Percentiles rank a stretch among this genome's conserved stretches.
Conservation (phyloP, 2,329 filamentous ascomycete genomes). For the Davidsoniella eucalypti region DNA sequence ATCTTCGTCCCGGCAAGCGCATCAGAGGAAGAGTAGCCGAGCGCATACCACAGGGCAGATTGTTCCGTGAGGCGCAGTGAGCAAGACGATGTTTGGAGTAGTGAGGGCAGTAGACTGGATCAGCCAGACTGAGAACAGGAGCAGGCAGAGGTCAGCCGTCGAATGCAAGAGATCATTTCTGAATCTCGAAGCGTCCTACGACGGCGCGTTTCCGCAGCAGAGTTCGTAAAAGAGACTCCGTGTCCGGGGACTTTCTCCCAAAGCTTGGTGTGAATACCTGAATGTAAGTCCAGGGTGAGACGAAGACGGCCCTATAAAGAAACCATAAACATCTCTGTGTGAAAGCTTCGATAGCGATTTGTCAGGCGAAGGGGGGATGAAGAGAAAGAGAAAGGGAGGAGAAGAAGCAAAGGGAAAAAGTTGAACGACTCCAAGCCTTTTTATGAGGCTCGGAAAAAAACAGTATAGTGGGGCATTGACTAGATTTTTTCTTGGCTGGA, state of each 20-base stretch:
- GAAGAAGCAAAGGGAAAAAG: constrained; percentile 14
- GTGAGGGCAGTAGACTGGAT: neutral
- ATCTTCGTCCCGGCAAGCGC: constrained; percentile 55
- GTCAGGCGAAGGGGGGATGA: constrained; percentile 81
- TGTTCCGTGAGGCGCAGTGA: constrained; percentile 11
- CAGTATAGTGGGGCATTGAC: constrained; percentile 8
- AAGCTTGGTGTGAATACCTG: constrained; percentile 39
- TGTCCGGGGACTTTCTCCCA: constrained; percentile 99
- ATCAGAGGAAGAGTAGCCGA: constrained; percentile 17
- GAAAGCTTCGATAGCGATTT: constrained; percentile 99
- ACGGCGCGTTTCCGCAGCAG: constrained; percentile 91
- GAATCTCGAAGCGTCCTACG: constrained; percentile 46
- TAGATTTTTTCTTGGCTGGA: neutral
- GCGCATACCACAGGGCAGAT: constrained; percentile 19
- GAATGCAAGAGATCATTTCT: neutral
- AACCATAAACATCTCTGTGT: constrained; percentile 48
- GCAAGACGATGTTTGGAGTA: constrained; percentile 13
- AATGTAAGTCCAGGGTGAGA: constrained; percentile 18
- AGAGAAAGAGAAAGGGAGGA: constrained; percentile 21
- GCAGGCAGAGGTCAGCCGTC: constrained; percentile 26
- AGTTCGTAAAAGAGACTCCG: constrained; percentile 23
- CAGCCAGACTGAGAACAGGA: constrained; percentile 3
- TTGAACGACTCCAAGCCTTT: neutral
- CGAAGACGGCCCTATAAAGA: constrained; percentile 1
- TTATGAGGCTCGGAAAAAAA: constrained; percentile 6